These are phyloP conservation scores for Clavispora phyllophila DNA, from an alignment of 805 yeast genomes.

Conservation along the genomic window DNA sequence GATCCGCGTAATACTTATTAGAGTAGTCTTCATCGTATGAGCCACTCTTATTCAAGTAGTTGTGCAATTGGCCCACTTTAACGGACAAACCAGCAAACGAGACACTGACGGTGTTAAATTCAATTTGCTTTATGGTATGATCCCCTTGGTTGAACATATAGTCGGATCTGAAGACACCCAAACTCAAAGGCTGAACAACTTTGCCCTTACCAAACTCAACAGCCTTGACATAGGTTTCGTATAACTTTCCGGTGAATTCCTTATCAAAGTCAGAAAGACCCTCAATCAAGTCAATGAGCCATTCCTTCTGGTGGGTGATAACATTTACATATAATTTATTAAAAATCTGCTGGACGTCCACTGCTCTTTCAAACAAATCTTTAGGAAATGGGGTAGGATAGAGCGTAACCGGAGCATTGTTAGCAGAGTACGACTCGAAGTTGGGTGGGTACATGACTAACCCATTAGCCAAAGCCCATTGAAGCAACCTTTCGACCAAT, in stretches of 20 bases:
- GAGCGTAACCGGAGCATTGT: conserved; percentile 81
- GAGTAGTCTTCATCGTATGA: conserved; percentile 44
- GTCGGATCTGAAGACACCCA: conserved; percentile 88
- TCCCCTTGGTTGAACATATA: conserved; percentile 56
- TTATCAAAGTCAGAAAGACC: conserved; percentile 55
- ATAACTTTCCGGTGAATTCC: conserved; percentile 79
- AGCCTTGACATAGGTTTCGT: conserved; percentile 53
- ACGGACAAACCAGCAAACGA: conserved; percentile 90
- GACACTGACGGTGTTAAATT: conserved; percentile 92
- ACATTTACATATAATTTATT: conserved; percentile 72
- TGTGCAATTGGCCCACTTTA: conserved; percentile 73
- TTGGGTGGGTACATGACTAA: conserved; percentile 73
- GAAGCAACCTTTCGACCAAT: conserved; percentile 48
- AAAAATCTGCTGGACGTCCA: conserved; percentile 59
- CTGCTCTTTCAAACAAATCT: conserved; percentile 59
- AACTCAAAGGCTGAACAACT: conserved; percentile 58
- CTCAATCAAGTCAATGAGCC: conserved; percentile 56
- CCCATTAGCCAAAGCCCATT: conserved; percentile 79
- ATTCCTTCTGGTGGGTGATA: conserved; percentile 46
- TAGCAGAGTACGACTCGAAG: conserved; percentile 39
- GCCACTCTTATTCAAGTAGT: conserved; percentile 56
- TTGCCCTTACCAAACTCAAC: conserved; percentile 35
- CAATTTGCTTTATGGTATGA: conserved; percentile 78
- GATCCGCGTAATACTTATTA: conserved; percentile 38
- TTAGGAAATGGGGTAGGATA: conserved; percentile 87